These are phyloP conservation scores for Calocera viscosa DNA, from an alignment of 768 basidiomycete genomes.

Conservation along the genomic window DNA sequence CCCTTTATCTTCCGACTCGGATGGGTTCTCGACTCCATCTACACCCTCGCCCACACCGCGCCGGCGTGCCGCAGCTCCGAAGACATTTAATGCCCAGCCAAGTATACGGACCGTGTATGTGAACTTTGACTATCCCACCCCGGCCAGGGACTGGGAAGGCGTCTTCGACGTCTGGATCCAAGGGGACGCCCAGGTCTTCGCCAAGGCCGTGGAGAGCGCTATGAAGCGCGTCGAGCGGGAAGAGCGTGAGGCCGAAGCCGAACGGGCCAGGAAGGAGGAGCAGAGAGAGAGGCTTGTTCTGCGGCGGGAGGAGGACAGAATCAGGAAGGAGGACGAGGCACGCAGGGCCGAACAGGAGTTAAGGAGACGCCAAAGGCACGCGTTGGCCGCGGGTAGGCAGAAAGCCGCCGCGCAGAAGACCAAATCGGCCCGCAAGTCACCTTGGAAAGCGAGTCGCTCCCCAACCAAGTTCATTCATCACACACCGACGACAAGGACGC, in stretches of 20 bases:
- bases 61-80: constrained; percentile 8
- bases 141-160: constrained; percentile 75
- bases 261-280: constrained; percentile 4
- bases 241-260: constrained; percentile 4
- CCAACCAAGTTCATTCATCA: too few species aligned
- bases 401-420: not conserved
- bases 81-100: constrained; percentile 25
- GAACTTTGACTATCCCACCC: constrained; percentile 77
- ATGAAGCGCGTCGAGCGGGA: constrained; percentile 37
- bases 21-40: constrained; percentile 10
- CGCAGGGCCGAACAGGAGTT: not conserved
- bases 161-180: constrained; percentile 85
- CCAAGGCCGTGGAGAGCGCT: constrained; percentile 45
- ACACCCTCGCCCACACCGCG: constrained; percentile 40
- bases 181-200: constrained; percentile 76
- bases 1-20: constrained; percentile 1
- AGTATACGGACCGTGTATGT: constrained; percentile 62
- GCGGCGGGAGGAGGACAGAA: not conserved
- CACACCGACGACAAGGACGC: too few species aligned
- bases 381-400: not conserved
- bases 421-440: not conserved
- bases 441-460: not conserved
- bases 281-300: constrained; percentile 32
- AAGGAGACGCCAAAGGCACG: not conserved
- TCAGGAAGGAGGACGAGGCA: not conserved